Conservation (phyloP, 139 green algal species). For the Chlorella sp. region DNA sequence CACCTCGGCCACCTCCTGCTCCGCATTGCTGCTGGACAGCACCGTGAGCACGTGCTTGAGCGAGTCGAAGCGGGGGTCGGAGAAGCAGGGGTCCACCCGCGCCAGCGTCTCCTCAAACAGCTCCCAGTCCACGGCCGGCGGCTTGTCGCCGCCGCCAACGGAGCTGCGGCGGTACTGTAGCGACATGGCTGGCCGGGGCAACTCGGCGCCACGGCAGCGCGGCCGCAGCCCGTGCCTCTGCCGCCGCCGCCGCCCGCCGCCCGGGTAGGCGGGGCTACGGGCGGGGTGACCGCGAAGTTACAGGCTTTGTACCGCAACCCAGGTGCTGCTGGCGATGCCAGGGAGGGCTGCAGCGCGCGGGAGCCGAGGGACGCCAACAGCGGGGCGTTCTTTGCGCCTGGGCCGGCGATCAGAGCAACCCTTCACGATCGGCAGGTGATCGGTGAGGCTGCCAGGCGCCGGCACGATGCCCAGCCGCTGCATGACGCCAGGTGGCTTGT, state of each 20-base stretch:
- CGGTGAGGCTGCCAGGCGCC: too few relatives aligned
- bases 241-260: not conserved
- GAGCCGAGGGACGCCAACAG: too few relatives aligned
- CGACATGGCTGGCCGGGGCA: not conserved
- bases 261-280: not conserved
- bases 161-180: not conserved
- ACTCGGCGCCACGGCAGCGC: not conserved
- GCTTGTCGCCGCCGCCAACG: not conserved
- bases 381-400: too few relatives aligned
- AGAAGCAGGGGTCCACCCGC: slow-evolving; percentile 41
- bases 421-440: too few relatives aligned
- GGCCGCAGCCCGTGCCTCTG: not conserved
- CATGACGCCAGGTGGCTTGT: too few relatives aligned
- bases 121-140: slow-evolving; percentile 62
- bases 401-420: too few relatives aligned
- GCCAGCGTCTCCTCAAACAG: slow-evolving; percentile 68
- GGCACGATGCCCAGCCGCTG: too few relatives aligned
- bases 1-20: slow-evolving; percentile 65
- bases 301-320: too few relatives aligned
- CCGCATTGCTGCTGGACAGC: slow-evolving; percentile 64
- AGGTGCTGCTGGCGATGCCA: too few relatives aligned
- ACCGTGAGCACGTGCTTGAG: slow-evolving; percentile 82
- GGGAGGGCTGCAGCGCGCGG: too few relatives aligned
- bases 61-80: slow-evolving; percentile 74
- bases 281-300: too few relatives aligned